phyloP scores from a whole-genome alignment of 805 yeast genomes.

The Lipomyces chichibuensis region DNA sequence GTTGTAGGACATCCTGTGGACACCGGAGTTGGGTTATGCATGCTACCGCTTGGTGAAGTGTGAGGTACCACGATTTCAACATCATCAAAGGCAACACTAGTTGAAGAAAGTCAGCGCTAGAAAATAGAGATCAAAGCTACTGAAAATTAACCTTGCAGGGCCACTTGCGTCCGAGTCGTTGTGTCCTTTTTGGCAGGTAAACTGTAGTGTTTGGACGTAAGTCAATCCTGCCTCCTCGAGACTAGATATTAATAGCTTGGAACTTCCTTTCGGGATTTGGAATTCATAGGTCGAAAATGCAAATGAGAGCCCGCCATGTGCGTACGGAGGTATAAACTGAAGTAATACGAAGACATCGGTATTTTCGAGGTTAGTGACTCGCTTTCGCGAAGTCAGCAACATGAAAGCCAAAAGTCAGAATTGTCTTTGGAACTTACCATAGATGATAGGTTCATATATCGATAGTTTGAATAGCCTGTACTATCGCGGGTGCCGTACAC shows the following conservation, averaged over 20 bases:
- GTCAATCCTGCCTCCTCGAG: not conserved
- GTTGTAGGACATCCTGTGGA: constrained; percentile 5
- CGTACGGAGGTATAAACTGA: not conserved
- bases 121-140: not conserved
- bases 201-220: not conserved
- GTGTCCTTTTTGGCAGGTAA: not conserved
- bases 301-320: not conserved
- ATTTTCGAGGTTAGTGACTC: not conserved
- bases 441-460: constrained; percentile 8
- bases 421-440: not conserved
- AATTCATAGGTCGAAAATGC: not conserved
- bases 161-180: not conserved
- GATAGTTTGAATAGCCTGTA: not conserved
- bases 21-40: not conserved
- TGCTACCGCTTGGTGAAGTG: not conserved
- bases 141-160: not conserved
- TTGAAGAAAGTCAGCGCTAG: not conserved
- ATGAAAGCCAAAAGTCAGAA: not conserved
- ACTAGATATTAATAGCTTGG: not conserved
- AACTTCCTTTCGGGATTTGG: not conserved
- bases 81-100: constrained; percentile 5
- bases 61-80: constrained; percentile 5
- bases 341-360: not conserved
- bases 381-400: not conserved
- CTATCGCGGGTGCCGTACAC: not conserved